A percentile compares a stretch with the other conserved stretches of the same genome.
phyloP scores from a whole-genome alignment of 352 stramenopile species.

The Detonula confervacea region DNA sequence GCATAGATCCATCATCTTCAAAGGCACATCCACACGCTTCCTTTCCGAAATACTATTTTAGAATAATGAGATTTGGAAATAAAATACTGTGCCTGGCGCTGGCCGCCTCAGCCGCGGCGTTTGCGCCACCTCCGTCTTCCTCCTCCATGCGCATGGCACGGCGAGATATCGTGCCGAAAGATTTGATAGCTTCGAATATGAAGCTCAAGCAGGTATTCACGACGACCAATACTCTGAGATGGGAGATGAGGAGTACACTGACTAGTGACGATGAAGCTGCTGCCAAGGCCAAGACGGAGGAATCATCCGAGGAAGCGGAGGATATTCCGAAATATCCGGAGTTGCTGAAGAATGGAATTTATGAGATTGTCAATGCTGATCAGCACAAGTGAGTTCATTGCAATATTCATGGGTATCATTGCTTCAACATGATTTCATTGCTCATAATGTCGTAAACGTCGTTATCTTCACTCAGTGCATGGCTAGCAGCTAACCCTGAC shows the following conservation, averaged over 20 bases:
- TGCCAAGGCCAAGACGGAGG: not conserved
- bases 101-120: constrained; percentile 11
- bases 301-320: not conserved
- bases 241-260: constrained; percentile 31
- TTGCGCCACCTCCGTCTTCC: constrained; percentile 8
- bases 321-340: constrained; percentile 46
- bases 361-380: constrained; percentile 50
- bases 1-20: too few species aligned
- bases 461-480: constrained; percentile 40
- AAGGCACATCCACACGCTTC: too few species aligned
- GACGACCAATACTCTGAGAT: constrained; percentile 15
- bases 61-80: constrained; percentile 38
- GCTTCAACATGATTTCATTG: not conserved
- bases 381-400: constrained; percentile 53
- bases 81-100: constrained; percentile 36
- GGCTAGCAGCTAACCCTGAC: constrained; percentile 64
- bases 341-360: constrained; percentile 44
- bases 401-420: not conserved
- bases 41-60: too few species aligned
- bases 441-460: not conserved
- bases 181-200: constrained; percentile 15
- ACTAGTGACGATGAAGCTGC: constrained; percentile 37
- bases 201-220: constrained; percentile 6
- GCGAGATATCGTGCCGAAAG: not conserved
- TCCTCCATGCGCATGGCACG: not conserved